A percentile compares a stretch with the other conserved stretches of the same genome.
phyloP scores from a whole-genome alignment of 768 basidiomycete species.

The Antrodiella citrinella region DNA sequence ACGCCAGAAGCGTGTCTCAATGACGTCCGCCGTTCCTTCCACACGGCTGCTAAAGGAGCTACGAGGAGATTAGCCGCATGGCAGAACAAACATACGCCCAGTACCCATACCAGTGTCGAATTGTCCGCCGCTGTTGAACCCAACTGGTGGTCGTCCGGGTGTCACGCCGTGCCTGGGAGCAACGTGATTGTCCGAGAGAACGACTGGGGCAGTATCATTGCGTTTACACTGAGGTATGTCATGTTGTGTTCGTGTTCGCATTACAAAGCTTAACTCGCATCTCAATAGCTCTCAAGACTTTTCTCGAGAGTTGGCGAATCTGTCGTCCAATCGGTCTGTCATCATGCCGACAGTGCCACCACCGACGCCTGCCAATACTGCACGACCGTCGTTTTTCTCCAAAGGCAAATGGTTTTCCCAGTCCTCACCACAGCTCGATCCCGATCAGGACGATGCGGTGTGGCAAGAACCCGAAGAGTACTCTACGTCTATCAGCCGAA shows the following conservation, averaged over 20 bases:
- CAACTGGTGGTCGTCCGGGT: conserved; percentile 55
- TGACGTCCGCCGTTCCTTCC: conserved; percentile 53
- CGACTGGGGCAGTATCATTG: conserved; percentile 75
- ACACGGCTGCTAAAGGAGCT: conserved; percentile 43
- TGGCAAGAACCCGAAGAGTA: conserved; percentile 58
- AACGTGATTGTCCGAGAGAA: conserved; percentile 60
- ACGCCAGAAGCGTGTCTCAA: conserved; percentile 44
- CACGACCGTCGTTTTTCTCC: conserved; percentile 41
- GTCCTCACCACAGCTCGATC: conserved; percentile 39
- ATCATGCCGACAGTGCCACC: conserved; percentile 8
- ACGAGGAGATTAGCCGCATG: conserved; percentile 49
- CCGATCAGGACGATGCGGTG: conserved; percentile 47
- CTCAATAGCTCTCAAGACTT: conserved; percentile 51
- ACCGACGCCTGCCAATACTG: conserved; percentile 17
- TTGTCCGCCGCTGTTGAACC: conserved; percentile 30
- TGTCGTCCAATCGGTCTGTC: conserved; percentile 12
- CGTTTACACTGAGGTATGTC: conserved; percentile 60
- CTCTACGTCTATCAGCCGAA: conserved; percentile 52
- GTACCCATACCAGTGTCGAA: conserved; percentile 15
- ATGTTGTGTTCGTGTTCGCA: not conserved
- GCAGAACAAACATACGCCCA: conserved; percentile 54
- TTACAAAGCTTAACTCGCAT: not conserved
- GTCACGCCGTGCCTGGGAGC: conserved; percentile 58
- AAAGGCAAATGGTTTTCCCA: conserved; percentile 43
- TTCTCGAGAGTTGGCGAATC: conserved; percentile 29